A percentile compares a stretch with the other conserved stretches of the same genome.
phyloP scores from a whole-genome alignment of 2,329 filamentous ascomycete species.

The Didymella segeticola region DNA sequence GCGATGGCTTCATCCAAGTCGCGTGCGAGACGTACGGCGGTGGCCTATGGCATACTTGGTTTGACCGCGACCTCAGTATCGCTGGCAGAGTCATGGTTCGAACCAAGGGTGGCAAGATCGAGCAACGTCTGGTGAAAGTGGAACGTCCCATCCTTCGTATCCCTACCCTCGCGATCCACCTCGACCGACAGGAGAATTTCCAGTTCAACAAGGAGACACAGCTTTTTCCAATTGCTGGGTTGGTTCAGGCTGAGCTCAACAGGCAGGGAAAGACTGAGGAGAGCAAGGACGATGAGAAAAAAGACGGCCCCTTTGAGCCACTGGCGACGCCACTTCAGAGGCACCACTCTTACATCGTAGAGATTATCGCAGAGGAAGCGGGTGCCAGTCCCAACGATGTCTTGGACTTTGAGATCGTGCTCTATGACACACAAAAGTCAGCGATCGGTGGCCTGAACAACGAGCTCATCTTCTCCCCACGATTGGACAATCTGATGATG shows the following conservation, averaged over 20 bases:
- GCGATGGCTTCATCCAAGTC: slow-evolving; percentile 88
- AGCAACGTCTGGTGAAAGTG: slow-evolving; percentile 86
- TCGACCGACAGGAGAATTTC: slow-evolving; percentile 85
- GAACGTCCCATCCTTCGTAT: slow-evolving; percentile 90
- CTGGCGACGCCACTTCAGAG: slow-evolving; percentile 79
- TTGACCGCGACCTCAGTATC: slow-evolving; percentile 90
- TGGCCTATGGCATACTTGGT: slow-evolving; percentile 98
- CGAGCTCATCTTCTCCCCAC: slow-evolving; percentile 95
- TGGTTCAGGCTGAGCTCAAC: slow-evolving; percentile 89
- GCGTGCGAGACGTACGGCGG: slow-evolving; percentile 97
- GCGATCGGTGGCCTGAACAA: slow-evolving; percentile 88
- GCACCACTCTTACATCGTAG: slow-evolving; percentile 86
- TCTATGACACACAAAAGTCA: slow-evolving; percentile 94
- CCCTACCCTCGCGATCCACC: slow-evolving; percentile 91
- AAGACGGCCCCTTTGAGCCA: slow-evolving; percentile 67
- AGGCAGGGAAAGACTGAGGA: slow-evolving; percentile 65
- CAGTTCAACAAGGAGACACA: slow-evolving; percentile 97
- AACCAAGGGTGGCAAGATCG: slow-evolving; percentile 74
- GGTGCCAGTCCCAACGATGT: slow-evolving; percentile 74
- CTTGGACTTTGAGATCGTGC: slow-evolving; percentile 93
- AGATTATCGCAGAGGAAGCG: slow-evolving; percentile 82
- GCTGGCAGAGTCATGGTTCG: slow-evolving; percentile 87
- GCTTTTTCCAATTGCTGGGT: slow-evolving; percentile 88
- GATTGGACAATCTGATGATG: slow-evolving; percentile 95
- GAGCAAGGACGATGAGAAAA: slow-evolving; percentile 53